Evolutionary conservation across 2,329 filamentous ascomycete species (phyloP), one percentile per base, ranked within the genome.

Genomic region (Thyridium curvatum): DNA sequence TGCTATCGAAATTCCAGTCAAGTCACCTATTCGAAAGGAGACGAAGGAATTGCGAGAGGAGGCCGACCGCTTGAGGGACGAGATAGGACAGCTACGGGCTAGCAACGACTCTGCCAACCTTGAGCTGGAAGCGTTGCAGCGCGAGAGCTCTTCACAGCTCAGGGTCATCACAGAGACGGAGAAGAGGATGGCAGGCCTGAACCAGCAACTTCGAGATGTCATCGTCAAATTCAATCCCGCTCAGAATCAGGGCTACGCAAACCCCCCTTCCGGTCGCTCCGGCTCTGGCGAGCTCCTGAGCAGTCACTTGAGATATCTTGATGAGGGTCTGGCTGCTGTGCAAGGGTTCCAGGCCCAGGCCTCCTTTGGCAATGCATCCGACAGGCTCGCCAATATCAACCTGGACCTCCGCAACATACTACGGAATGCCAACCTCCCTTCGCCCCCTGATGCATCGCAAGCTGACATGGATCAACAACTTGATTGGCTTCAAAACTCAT

Each of bases 301-400:
- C 18, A 65, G 54, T 30, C 83, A 90, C 52, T 60, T 93, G 15
- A 77, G 82, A 31, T 90, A 88, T 51, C 67, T 94, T 3, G 79
- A 85, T 42, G 74, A 75, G 49, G 77, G 78, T 2, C 62, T 93
- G 26, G 64, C 69, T 21, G 70, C 72, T 8, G 73, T 90, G 10
- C 68, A 71, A 30, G 64, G 69, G 36, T 62, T 69, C 41, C 47
- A 55, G 36, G 38, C 43, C 3, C 38, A 51, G 18, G 42, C 43
- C 17, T 6, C 6, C 21, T 26, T 41, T 51, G 8, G 33, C 33
- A 46, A 47, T 17, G 46, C 48, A 4, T 41, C 49, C 52, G 64
- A 69, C 34, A 73, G 73, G n/a, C 56, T 87, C 26, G 69, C 74
- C 32, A 66, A 68, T 4, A 61, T 89, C 52, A 89, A 85, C 54